Evolutionary conservation across 345 rosid species (phyloP).

Genomic region (Arabis alpina): DNA sequence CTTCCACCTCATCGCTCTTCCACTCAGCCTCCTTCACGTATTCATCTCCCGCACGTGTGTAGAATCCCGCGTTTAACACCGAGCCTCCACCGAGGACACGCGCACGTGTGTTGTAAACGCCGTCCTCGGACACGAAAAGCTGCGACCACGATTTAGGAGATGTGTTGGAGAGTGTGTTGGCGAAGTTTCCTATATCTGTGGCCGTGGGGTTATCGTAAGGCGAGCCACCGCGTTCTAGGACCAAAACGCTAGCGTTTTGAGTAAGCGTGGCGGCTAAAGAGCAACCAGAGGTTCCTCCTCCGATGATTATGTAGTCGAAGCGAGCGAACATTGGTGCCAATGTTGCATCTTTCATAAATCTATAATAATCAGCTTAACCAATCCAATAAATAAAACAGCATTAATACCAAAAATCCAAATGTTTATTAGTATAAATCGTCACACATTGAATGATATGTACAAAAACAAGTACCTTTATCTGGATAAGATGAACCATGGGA

Average conservation of each 20-base stretch:
- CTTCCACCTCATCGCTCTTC: conserved; percentile 51
- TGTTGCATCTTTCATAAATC: conserved; percentile 66
- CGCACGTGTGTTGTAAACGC: conserved; percentile 74
- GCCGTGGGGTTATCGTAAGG: conserved; percentile 60
- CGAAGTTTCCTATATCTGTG: conserved; percentile 53
- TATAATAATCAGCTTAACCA: conserved; percentile 56
- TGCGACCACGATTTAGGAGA: conserved; percentile 66
- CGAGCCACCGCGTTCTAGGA: conserved; percentile 82
- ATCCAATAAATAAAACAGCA: neutral
- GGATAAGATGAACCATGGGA: conserved; percentile 47
- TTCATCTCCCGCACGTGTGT: conserved; percentile 56
- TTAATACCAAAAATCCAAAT: neutral
- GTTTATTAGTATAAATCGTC: neutral
- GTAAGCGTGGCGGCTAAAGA: conserved; percentile 83
- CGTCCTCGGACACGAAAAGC: conserved; percentile 73
- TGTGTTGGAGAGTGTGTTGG: conserved; percentile 45
- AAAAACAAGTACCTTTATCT: conserved; percentile 48
- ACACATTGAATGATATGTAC: conserved; percentile 5
- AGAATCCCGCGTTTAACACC: conserved; percentile 80
- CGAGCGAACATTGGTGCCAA: conserved; percentile 52
- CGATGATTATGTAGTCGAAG: conserved; percentile 77
- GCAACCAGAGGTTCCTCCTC: conserved; percentile 91
- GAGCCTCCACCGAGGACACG: conserved; percentile 91
- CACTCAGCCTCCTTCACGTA: conserved; percentile 57
- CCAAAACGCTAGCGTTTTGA: conserved; percentile 57